Conservation (phyloP, 1,139 yeast species). For the Tardiomyces digboiensis region DNA sequence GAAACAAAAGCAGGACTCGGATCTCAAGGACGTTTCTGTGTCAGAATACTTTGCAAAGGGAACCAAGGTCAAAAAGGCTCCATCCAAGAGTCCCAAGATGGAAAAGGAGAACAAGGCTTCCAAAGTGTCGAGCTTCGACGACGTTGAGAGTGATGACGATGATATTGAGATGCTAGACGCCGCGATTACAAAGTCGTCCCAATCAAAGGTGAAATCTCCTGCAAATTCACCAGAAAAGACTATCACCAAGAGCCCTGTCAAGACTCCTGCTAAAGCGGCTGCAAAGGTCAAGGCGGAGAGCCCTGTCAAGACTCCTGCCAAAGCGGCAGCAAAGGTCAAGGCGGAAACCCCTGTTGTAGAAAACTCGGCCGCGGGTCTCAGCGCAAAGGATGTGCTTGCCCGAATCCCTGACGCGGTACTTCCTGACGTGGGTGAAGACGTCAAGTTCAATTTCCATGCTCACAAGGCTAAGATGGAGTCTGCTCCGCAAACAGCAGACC, state of each 20-base stretch:
- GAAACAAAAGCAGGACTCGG: constrained; percentile 8
- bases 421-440: constrained; percentile 42
- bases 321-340: constrained; percentile 29
- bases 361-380: constrained; percentile 4
- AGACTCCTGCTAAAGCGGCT: constrained; percentile 5
- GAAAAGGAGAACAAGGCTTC: constrained; percentile 1
- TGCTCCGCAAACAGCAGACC: constrained; percentile 10
- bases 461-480: constrained; percentile 34
- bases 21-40: constrained; percentile 10
- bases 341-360: background rate
- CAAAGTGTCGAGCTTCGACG: background rate
- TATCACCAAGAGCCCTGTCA: constrained; percentile 7
- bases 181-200: background rate
- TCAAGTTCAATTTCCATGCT: constrained; percentile 47
- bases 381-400: constrained; percentile 48
- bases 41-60: constrained; percentile 10
- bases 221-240: constrained; percentile 1
- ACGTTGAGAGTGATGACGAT: constrained; percentile 2
- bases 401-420: constrained; percentile 61
- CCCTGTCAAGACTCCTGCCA: constrained; percentile 3
- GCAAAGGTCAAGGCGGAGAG: background rate
- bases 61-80: constrained; percentile 1
- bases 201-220: background rate
- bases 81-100: constrained; percentile 1
- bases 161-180: background rate